Evolutionary conservation across 257 asterid species (phyloP), one percentile per base, ranked within the genome.

Genomic region (Craterostigma plantagineum): DNA sequence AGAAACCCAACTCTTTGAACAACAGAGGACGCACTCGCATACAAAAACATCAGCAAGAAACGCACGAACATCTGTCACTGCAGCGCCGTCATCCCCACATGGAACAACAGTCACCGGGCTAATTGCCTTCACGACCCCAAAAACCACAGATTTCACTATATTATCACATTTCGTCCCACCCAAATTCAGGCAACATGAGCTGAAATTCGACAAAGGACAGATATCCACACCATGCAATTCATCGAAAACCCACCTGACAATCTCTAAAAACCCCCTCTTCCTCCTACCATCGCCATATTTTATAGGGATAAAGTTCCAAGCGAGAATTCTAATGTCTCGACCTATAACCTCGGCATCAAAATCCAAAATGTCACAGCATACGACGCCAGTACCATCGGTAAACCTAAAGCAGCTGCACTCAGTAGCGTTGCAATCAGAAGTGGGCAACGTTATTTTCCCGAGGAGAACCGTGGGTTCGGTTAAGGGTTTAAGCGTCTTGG

Each of bases 221-320:
- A 8, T 15, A 14, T 42, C 45, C 35, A 12, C 53, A 33, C 38
- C n/a, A 52, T 53, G 43, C 53, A 50, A 10, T 42, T 50, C 67
- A 12, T 50, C 35, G 50, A 62, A 54, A 9, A 41, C 81, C 95
- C 92, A 87, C 14, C 60, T n/a, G 50, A 87, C 66, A 16, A 87
- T 82, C 67, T 87, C 95, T 65, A 87, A 43, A 36, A 70, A 76
- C 4, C 95, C 97, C 34, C 69, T 46, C 36, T 49, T 52, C 3
- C 61, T 77, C 45, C 68, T 50, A 46, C 45, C 15, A n/a, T 14
- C 45, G 33, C 46, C 57, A 46, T 53, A 43, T 15, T 63, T 53
- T 1, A 58, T 34, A 44, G 97, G 93, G 53, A 82, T 55, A 52
- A 79, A 87, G 60, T 82, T 87, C 93, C 95, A 87, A 38, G 92